Percentiles rank a stretch among this genome's conserved stretches.
Evolutionary conservation across 2,329 filamentous ascomycete genomes (phyloP).

Genomic region (Verticillium alfalfae): DNA sequence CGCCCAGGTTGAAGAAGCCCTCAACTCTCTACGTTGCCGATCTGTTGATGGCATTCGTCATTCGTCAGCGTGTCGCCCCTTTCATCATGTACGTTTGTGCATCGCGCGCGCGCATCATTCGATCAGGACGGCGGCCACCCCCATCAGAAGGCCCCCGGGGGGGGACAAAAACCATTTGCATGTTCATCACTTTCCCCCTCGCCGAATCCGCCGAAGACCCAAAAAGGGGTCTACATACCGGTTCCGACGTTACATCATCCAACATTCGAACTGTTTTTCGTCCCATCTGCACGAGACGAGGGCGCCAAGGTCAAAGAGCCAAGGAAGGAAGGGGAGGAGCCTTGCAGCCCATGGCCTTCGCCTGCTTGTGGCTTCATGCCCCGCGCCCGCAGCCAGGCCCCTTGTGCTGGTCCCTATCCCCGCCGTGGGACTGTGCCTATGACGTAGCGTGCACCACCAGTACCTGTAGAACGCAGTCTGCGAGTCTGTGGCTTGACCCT

Average conservation of each 20-base stretch:
- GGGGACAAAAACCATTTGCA: no score
- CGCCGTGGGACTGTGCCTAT: no score
- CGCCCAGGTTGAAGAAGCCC: background rate
- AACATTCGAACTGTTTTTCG: background rate
- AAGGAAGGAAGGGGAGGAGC: background rate
- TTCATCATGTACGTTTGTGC: background rate
- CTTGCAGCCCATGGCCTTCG: no score
- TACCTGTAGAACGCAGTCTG: no score
- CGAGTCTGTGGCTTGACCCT: no score
- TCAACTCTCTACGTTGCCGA: background rate
- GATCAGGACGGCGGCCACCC: background rate
- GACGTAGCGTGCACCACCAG: no score
- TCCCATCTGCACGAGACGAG: background rate
- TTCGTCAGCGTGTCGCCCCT: background rate
- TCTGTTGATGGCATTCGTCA: background rate
- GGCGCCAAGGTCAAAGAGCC: background rate
- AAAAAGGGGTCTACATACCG: background rate
- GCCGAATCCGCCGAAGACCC: background rate
- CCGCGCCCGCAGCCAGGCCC: no score
- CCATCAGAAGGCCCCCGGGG: no score
- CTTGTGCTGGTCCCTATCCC: no score
- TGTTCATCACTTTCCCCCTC: background rate
- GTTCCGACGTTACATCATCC: background rate
- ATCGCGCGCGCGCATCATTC: background rate
- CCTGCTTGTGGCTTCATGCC: no score